Conservation (phyloP, 1,284 basidiomycete species). For the Ceratobasidium sp. region DNA sequence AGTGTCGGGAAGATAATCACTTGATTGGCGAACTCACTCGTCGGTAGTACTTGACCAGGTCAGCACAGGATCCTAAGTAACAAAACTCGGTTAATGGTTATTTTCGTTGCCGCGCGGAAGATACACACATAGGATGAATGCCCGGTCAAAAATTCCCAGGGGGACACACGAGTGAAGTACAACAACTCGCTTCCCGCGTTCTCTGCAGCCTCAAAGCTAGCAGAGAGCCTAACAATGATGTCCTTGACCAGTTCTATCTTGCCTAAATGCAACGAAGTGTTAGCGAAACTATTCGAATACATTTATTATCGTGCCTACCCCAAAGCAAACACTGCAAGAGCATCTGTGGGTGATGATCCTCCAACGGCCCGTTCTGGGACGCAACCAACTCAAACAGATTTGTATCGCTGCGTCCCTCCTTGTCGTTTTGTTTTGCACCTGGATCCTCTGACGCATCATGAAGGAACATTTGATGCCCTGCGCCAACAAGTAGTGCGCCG, state of each 20-base stretch:
- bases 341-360: slow-evolving; percentile 91
- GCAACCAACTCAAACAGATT: slow-evolving; percentile 84
- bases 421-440: not conserved
- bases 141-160: slow-evolving; percentile 35
- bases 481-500: slow-evolving; percentile 76
- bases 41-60: slow-evolving; percentile 45
- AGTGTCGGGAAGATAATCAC: slow-evolving; percentile 43
- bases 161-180: slow-evolving; percentile 42
- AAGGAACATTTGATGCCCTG: slow-evolving; percentile 79
- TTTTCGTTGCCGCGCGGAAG: not conserved
- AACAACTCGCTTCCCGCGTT: slow-evolving; percentile 46
- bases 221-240: slow-evolving; percentile 73
- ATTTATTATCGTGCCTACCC: slow-evolving; percentile 60
- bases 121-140: not conserved
- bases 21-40: slow-evolving; percentile 53
- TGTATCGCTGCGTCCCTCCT: slow-evolving; percentile 48
- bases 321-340: slow-evolving; percentile 89
- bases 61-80: slow-evolving; percentile 17
- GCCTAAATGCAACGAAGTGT: slow-evolving; percentile 56
- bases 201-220: slow-evolving; percentile 49
- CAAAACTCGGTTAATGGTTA: not conserved
- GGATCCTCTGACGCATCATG: slow-evolving; percentile 56
- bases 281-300: not conserved
- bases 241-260: slow-evolving; percentile 85
- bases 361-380: slow-evolving; percentile 79